phyloP scores from a whole-genome alignment of 352 stramenopile species.

The Nothophytophthora sp. region DNA sequence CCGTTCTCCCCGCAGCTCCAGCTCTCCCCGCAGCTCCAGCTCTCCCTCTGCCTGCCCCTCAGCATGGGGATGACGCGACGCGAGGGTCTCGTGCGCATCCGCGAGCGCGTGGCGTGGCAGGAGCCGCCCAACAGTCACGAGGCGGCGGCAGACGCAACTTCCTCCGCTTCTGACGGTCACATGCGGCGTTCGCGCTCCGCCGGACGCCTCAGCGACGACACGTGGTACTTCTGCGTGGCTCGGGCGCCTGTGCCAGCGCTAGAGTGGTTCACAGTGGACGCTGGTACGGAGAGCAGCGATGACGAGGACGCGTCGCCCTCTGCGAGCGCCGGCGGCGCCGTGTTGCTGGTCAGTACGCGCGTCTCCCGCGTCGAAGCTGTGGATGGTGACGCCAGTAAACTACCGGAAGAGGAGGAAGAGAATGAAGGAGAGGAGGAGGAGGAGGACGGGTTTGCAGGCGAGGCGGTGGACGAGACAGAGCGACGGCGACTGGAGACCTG shows the following conservation, averaged over 20 bases:
- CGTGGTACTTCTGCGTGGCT: slow-evolving; percentile 54
- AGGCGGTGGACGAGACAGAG: slow-evolving; percentile 17
- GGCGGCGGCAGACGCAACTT: slow-evolving; percentile 4
- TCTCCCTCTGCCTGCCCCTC: not conserved
- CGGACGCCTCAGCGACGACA: slow-evolving; percentile 30
- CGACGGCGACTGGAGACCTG: slow-evolving; percentile 34
- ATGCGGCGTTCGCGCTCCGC: slow-evolving; percentile 12
- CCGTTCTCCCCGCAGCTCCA: no score
- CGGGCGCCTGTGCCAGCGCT: slow-evolving; percentile 15
- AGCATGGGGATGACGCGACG: slow-evolving; percentile 23
- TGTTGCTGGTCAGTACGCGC: slow-evolving; percentile 30
- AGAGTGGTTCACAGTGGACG: slow-evolving; percentile 45
- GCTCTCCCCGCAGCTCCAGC: no score
- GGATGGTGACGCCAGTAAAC: slow-evolving; percentile 31
- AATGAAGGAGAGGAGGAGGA: slow-evolving; percentile 2
- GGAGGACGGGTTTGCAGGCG: slow-evolving; percentile 2
- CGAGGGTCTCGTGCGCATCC: slow-evolving; percentile 46
- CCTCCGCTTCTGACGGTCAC: slow-evolving; percentile 1
- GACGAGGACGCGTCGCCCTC: slow-evolving; percentile 14
- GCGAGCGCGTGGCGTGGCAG: slow-evolving; percentile 28
- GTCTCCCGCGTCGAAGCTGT: slow-evolving; percentile 49
- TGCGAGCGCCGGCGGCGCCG: slow-evolving; percentile 10
- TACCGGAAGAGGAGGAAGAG: slow-evolving; percentile 9
- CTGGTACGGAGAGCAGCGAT: slow-evolving; percentile 29
- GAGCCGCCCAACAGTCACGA: slow-evolving; percentile 10